These are phyloP conservation scores for Candida methanosorbosa DNA, from an alignment of 805 yeast genomes.

Conservation along the genomic window DNA sequence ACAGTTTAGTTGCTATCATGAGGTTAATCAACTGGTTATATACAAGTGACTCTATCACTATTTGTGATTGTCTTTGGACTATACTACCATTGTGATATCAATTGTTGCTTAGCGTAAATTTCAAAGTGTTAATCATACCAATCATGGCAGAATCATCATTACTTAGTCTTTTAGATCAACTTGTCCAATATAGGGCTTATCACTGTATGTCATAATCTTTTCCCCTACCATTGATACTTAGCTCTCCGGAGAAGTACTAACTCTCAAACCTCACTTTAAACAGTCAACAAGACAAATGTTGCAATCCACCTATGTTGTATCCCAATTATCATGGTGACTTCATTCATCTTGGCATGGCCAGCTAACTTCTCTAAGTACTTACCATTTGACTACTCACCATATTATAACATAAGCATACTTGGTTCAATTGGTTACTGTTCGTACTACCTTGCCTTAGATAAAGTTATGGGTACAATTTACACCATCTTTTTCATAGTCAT, in stretches of 20 bases:
- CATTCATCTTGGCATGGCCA: slow-evolving; percentile 32
- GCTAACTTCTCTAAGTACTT: slow-evolving; percentile 13
- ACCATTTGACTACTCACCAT: slow-evolving; percentile 9
- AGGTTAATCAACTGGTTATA: too few species aligned
- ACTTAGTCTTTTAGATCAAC: slow-evolving; percentile 35
- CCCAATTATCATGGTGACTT: slow-evolving; percentile 61
- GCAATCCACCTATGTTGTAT: slow-evolving; percentile 71
- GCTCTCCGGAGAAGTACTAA: too few species aligned
- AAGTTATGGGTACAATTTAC: too few species aligned
- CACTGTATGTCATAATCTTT: slow-evolving; percentile 11
- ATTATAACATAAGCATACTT: slow-evolving; percentile 37
- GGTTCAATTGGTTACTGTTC: slow-evolving; percentile 38
- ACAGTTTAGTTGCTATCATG: too few species aligned
- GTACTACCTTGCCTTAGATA: slow-evolving; percentile 55
- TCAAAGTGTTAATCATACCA: too few species aligned
- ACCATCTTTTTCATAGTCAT: too few species aligned
- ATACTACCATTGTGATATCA: too few species aligned
- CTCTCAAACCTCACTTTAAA: slow-evolving; percentile 40
- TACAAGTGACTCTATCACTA: too few species aligned
- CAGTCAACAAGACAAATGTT: slow-evolving; percentile 46
- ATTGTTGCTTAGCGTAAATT: too few species aligned
- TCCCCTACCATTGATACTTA: background rate
- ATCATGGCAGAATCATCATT: too few species aligned
- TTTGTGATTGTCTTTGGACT: too few species aligned
- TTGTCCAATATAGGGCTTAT: slow-evolving; percentile 48